A percentile compares a stretch with the other conserved stretches of the same genome.
Conservation (phyloP, 2,329 filamentous ascomycete genomes). For the Cadophora sp. region DNA sequence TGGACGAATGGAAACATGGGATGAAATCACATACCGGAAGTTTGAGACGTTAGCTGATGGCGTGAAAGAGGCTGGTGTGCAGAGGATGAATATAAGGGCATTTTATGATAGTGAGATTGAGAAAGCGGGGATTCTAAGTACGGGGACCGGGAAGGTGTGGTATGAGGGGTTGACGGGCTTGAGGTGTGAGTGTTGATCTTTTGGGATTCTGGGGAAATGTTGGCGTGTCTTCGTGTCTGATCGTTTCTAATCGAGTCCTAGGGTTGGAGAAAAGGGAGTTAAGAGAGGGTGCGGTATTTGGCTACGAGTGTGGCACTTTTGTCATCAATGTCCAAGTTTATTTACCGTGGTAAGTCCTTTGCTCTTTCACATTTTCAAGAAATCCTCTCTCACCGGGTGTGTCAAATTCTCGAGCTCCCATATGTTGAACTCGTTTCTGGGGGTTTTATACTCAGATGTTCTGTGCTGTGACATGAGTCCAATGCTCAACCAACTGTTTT, state of each 20-base stretch:
- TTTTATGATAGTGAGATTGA: slow-evolving; percentile 27
- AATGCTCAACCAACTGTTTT: slow-evolving; percentile 44
- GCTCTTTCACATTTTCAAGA: neutral
- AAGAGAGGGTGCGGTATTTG: slow-evolving; percentile 71
- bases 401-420: too few species aligned
- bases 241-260: neutral
- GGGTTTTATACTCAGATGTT: neutral
- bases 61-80: slow-evolving; percentile 30
- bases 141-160: slow-evolving; percentile 33
- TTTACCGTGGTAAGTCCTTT: slow-evolving; percentile 44
- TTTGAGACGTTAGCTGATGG: slow-evolving; percentile 54
- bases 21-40: slow-evolving; percentile 70
- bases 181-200: neutral
- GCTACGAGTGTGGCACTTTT: slow-evolving; percentile 68
- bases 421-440: too few species aligned
- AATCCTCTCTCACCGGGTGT: neutral
- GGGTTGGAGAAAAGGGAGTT: slow-evolving; percentile 51
- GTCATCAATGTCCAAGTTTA: slow-evolving; percentile 35
- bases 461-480: neutral
- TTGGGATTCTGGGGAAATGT: too few species aligned
- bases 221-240: neutral
- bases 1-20: slow-evolving; percentile 58
- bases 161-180: slow-evolving; percentile 51
- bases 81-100: slow-evolving; percentile 20
- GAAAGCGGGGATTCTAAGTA: slow-evolving; percentile 31